Evolutionary conservation across 768 basidiomycete species (phyloP).

Genomic region (Chalciporus piperatus): DNA sequence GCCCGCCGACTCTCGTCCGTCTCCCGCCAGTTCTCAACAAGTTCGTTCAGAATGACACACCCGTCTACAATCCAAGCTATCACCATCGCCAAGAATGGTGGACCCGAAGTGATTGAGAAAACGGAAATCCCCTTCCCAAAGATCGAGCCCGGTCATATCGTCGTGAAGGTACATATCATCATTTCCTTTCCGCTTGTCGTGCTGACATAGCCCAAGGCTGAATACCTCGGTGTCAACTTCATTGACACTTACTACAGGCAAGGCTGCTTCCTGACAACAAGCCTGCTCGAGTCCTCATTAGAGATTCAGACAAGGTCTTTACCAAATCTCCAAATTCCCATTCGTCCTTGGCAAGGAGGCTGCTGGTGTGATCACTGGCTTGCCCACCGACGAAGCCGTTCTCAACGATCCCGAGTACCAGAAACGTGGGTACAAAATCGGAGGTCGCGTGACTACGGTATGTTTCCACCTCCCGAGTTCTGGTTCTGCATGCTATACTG

Average conservation of each 20-base stretch:
- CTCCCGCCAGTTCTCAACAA: conserved; percentile 31
- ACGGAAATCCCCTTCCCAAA: conserved; percentile 64
- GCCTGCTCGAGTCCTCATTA: not conserved
- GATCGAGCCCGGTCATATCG: conserved; percentile 57
- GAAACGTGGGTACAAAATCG: conserved; percentile 60
- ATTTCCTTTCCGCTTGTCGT: not conserved
- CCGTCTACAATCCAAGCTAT: conserved; percentile 69
- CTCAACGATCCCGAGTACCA: conserved; percentile 62
- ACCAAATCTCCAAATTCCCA: conserved; percentile 57
- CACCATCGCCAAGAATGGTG: conserved; percentile 70
- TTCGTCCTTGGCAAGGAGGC: conserved; percentile 75
- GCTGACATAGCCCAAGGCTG: conserved; percentile 42
- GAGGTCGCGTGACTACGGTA: conserved; percentile 73
- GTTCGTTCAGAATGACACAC: conserved; percentile 42
- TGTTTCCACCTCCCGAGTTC: conserved; percentile 21
- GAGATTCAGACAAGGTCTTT: conserved; percentile 56
- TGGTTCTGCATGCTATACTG: not conserved
- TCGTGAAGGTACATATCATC: conserved; percentile 32
- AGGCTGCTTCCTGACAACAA: conserved; percentile 10
- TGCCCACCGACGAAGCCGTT: conserved; percentile 66
- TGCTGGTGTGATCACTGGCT: conserved; percentile 68
- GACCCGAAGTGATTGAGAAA: conserved; percentile 73
- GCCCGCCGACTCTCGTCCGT: conserved; percentile 22
- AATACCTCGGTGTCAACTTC: conserved; percentile 84
- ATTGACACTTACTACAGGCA: conserved; percentile 82